phyloP scores from a whole-genome alignment of 768 basidiomycete genomes.

The Boletus eberwhitei region DNA sequence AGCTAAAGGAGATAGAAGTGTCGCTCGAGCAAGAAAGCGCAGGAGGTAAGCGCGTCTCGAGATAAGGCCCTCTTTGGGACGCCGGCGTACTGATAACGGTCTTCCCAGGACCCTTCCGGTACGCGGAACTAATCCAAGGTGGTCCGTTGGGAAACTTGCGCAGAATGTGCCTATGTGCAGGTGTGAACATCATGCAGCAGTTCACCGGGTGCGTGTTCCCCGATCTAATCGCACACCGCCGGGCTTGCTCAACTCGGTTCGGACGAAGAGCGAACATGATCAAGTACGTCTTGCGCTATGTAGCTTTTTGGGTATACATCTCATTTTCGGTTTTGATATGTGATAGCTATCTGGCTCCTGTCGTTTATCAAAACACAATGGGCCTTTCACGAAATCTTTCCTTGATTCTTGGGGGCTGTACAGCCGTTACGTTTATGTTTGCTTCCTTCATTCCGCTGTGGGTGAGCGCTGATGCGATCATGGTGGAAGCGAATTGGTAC shows the following conservation, averaged over 20 bases:
- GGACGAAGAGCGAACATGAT: neutral
- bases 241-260: neutral
- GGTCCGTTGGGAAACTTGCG: neutral
- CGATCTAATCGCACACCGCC: neutral
- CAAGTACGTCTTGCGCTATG: neutral
- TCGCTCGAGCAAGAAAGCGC: neutral
- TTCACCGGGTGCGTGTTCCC: neutral
- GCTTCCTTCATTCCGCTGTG: constrained; percentile 1
- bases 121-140: neutral
- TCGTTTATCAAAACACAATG: neutral
- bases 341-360: neutral
- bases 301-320: neutral
- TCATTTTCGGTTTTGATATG: neutral
- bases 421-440: neutral
- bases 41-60: neutral
- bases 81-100: no score
- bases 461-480: neutral
- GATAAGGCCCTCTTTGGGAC: neutral
- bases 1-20: neutral
- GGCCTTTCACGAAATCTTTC: neutral
- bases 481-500: neutral
- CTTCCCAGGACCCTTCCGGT: neutral
- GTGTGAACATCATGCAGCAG: neutral
- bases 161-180: neutral
- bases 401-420: neutral